Percentiles rank a stretch among this genome's conserved stretches.
Conservation (phyloP, 2,329 filamentous ascomycete genomes). For the Daldinia sp. region DNA sequence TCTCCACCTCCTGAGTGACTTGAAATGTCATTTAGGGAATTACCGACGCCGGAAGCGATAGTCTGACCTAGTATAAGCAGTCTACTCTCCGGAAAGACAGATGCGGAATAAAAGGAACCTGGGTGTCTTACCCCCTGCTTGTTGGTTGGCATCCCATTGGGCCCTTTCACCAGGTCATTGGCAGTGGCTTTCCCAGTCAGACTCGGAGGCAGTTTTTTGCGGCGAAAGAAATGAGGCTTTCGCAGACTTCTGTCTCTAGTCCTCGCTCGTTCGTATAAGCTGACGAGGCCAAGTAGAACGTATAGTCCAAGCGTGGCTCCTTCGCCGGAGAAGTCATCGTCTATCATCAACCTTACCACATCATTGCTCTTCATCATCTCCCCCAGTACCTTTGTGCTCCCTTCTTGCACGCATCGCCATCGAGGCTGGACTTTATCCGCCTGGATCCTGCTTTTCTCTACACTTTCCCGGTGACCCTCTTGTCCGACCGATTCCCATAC, state of each 20-base stretch:
- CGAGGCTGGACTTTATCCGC: background rate
- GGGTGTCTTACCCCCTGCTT: background rate
- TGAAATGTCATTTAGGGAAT: background rate
- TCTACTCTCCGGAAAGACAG: background rate
- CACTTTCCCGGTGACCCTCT: background rate
- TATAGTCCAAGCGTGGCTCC: background rate
- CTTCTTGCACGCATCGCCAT: background rate
- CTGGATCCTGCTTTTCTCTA: background rate
- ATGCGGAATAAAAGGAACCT: background rate
- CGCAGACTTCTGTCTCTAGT: background rate
- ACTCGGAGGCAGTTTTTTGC: background rate
- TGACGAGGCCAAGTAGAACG: background rate
- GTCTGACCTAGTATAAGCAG: background rate
- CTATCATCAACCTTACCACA: slow-evolving; percentile 18
- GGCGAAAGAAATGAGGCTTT: background rate
- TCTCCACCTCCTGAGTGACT: background rate
- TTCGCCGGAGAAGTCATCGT: background rate
- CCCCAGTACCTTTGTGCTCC: slow-evolving; percentile 13
- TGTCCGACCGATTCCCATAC: background rate
- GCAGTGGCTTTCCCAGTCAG: background rate
- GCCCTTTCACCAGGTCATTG: background rate
- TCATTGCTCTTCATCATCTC: slow-evolving; percentile 29
- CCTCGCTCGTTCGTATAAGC: background rate
- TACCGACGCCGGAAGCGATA: background rate
- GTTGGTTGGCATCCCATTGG: background rate